These are phyloP conservation scores for Yarrowia sp. DNA, from an alignment of 805 yeast genomes.

Conservation along the genomic window DNA sequence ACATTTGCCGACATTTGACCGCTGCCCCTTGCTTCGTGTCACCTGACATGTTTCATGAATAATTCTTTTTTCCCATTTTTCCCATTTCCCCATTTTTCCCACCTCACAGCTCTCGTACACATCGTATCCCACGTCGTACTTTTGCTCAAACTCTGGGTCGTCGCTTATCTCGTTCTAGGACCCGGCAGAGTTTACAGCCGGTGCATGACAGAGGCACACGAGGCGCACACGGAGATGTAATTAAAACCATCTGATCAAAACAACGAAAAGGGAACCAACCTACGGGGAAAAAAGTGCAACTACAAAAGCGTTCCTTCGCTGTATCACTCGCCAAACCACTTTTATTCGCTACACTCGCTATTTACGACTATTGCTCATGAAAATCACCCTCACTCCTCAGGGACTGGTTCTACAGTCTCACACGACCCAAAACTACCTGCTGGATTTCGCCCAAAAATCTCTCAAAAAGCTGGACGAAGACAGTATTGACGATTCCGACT, in stretches of 20 bases:
- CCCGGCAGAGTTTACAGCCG: conserved; percentile 7
- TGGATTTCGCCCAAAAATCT: conserved; percentile 16
- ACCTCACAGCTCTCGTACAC: not conserved
- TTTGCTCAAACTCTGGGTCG: not conserved
- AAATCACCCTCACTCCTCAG: conserved; percentile 10
- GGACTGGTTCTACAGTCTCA: conserved; percentile 25
- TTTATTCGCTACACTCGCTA: not conserved
- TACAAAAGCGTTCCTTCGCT: too few species aligned
- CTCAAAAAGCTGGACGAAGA: not conserved
- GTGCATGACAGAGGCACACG: conserved; percentile 4
- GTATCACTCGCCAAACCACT: not conserved
- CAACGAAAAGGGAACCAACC: not conserved
- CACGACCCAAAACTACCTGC: not conserved
- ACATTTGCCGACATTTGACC: too few species aligned
- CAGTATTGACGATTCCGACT: too few species aligned
- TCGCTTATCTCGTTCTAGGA: conserved; percentile 37
- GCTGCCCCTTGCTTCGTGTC: too few species aligned
- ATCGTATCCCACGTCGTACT: not conserved
- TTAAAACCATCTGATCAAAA: conserved; percentile 36
- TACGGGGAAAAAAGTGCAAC: too few species aligned
- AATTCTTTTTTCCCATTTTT: too few species aligned
- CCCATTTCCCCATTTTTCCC: not conserved
- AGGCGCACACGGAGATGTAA: conserved; percentile 34
- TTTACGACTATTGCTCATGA: not conserved
- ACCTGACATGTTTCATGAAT: too few species aligned